Base-by-base conservation (phyloP, 257 asterid genomes). In the Thymus mandschuricus region DNA sequence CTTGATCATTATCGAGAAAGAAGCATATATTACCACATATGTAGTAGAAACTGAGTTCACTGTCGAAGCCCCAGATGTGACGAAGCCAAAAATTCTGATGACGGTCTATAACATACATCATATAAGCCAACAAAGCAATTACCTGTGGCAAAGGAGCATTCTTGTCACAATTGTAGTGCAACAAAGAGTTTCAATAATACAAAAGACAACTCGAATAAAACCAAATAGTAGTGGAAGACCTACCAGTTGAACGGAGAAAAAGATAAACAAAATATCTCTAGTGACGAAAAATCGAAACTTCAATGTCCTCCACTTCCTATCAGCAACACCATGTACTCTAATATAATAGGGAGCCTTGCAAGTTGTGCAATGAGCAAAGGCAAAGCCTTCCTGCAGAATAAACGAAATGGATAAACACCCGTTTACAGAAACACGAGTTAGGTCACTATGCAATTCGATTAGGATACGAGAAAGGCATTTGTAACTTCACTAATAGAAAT, bases 201-300 rank as follows among this genome's bases (percentile, higher is more conserved):
- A 21, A 8, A 48, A 44, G 11, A 6, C 35, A 9, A 60, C 74
- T 11, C 46, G 35, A 59, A 77, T 13, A 60, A 41, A 62, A 78
- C n/a, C 50, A 64, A 66, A 78, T 12, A 58, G 38, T 6, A n/a
- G 49, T 69, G n/a, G 49, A 70, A 78, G 75, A 83, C 92, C 74
- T 79, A 93, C 98, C 84, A 88, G 83, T 80, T 93, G 97, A 71
- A 88, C 96, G 15, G 95, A 79, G 60, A 93, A 76, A 77, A 93
- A 93, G 83, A 90, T 90, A 79, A 89, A 88, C 60, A 93, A 75
- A 72, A 93, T 89, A 81, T 93, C 97, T 79, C 98, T 87, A 2
- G 98, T 90, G 79, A 90, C 98, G 68, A 93, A 93, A 80, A 93
- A 90, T 8, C 97, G 90, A 74, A 93, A 93, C 89, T 93, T 90